Percentiles rank a stretch among this genome's conserved stretches.
Conservation (phyloP, 1,284 basidiomycete species). For the Mrakiaceae sp. region DNA sequence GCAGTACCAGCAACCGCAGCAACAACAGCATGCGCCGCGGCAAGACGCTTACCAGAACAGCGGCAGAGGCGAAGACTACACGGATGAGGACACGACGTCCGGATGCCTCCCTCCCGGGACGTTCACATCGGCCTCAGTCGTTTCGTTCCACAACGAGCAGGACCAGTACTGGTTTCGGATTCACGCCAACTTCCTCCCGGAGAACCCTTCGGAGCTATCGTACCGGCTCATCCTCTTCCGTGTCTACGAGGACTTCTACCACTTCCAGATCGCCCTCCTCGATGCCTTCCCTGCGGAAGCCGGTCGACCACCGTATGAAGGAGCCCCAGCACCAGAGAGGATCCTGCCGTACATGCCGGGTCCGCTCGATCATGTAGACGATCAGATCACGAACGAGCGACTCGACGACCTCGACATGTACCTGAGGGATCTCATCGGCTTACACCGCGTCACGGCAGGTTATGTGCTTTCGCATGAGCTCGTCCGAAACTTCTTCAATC, state of each 20-base stretch:
- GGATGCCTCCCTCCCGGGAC: slow-evolving; percentile 60
- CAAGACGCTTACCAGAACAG: too few relatives aligned
- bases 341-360: slow-evolving; percentile 95
- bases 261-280: slow-evolving; percentile 84
- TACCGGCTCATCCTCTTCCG: slow-evolving; percentile 84
- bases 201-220: slow-evolving; percentile 49
- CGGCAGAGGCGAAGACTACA: not conserved
- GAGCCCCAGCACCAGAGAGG: slow-evolving; percentile 39
- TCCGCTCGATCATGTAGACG: slow-evolving; percentile 72
- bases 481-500: slow-evolving; percentile 72
- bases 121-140: slow-evolving; percentile 76
- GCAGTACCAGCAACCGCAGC: slow-evolving; percentile 1
- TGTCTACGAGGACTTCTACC: slow-evolving; percentile 96
- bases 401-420: slow-evolving; percentile 81
- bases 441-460: slow-evolving; percentile 52
- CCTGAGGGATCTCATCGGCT: slow-evolving; percentile 59
- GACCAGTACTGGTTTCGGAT: slow-evolving; percentile 97
- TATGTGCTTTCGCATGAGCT: slow-evolving; percentile 73
- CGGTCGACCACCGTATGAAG: slow-evolving; percentile 44
- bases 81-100: slow-evolving; percentile 20
- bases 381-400: slow-evolving; percentile 69
- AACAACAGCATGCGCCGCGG: not conserved
- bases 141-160: slow-evolving; percentile 92
- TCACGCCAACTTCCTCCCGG: slow-evolving; percentile 76
- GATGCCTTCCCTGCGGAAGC: slow-evolving; percentile 81